Conservation (phyloP, 345 rosid species). For the Schrenkiella parvula region DNA sequence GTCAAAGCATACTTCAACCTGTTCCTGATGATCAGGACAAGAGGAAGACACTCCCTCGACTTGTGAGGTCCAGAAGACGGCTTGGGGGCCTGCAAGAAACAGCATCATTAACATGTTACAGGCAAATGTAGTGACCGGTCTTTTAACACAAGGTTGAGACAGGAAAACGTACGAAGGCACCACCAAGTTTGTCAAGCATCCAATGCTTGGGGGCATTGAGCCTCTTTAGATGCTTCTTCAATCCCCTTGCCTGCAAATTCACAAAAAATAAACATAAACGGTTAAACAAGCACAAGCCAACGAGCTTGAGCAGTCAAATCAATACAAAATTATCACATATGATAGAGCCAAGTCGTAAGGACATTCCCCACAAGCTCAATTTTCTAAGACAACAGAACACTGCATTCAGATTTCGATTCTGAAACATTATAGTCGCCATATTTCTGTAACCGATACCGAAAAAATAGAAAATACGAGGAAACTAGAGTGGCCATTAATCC, state of each 20-base stretch:
- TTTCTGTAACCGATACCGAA: neutral
- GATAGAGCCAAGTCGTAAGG: neutral
- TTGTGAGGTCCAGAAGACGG: constrained; percentile 92
- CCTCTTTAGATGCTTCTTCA: constrained; percentile 92
- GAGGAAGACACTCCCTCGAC: constrained; percentile 76
- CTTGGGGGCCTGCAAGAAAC: constrained; percentile 61
- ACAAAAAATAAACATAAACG: neutral
- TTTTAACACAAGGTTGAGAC: neutral
- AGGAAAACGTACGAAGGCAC: constrained; percentile 58
- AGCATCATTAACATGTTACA: neutral
- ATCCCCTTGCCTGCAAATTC: constrained; percentile 64
- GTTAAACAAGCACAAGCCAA: neutral
- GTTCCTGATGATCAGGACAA: constrained; percentile 64
- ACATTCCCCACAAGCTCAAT: neutral
- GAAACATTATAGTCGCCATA: neutral
- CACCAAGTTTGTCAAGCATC: constrained; percentile 92
- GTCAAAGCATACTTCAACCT: constrained; percentile 75
- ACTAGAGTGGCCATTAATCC: neutral
- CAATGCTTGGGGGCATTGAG: constrained; percentile 89
- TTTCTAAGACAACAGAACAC: neutral
- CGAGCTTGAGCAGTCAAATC: neutral
- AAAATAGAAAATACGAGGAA: neutral
- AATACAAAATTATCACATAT: neutral
- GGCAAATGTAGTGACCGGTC: neutral
- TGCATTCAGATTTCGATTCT: neutral